Conservation (phyloP, 2,329 filamentous ascomycete genomes). For the Pyrenophora graminea region DNA sequence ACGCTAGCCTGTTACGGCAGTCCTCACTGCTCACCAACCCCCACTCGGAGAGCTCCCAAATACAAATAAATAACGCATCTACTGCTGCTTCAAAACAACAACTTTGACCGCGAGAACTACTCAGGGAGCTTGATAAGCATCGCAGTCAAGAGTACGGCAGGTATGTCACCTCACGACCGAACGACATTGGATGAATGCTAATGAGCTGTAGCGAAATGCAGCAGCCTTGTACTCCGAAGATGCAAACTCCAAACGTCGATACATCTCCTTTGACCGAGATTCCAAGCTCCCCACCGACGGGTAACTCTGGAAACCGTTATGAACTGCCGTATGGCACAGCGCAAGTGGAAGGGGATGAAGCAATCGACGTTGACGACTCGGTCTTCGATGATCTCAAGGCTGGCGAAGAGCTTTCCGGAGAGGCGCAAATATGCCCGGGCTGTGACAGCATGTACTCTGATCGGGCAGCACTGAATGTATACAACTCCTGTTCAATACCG, state of each 20-base stretch:
- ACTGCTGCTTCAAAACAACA: background rate
- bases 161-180: background rate
- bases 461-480: background rate
- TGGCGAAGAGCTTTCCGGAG: background rate
- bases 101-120: background rate
- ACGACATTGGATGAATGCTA: background rate
- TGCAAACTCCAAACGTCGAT: background rate
- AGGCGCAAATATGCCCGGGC: background rate
- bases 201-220: background rate
- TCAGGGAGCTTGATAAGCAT: background rate
- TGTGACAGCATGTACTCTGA: conserved; percentile 8
- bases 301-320: background rate
- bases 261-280: background rate
- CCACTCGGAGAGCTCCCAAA: background rate
- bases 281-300: background rate
- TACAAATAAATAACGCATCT: background rate
- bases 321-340: background rate
- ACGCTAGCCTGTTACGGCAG: background rate
- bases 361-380: background rate
- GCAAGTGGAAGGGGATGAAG: background rate
- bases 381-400: background rate
- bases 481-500: too few species aligned
- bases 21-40: background rate
- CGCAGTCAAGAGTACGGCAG: background rate
- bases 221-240: background rate